Evolutionary conservation across 2,329 filamentous ascomycete genomes (phyloP).

Genomic region (Penicillium sp.): DNA sequence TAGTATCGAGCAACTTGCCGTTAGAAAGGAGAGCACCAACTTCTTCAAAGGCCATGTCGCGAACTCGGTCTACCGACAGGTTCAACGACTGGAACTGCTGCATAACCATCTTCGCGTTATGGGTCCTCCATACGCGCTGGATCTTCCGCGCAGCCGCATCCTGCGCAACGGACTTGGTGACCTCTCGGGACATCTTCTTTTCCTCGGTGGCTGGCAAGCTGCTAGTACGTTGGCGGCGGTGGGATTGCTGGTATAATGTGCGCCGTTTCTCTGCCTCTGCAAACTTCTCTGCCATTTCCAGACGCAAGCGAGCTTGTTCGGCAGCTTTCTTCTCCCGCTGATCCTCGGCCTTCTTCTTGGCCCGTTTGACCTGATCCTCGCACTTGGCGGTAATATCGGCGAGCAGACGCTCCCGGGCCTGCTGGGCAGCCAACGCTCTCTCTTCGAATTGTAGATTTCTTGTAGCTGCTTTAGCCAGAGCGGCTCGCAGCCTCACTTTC

Average conservation of each 20-base stretch:
- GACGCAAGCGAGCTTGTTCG: constrained; percentile 57
- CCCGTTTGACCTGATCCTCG: constrained; percentile 64
- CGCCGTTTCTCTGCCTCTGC: constrained; percentile 63
- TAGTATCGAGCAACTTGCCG: constrained; percentile 53
- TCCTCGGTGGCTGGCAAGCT: constrained; percentile 50
- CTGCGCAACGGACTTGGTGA: constrained; percentile 45
- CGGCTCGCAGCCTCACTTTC: constrained; percentile 63
- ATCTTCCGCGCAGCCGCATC: constrained; percentile 58
- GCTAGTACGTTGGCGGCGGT: constrained; percentile 53
- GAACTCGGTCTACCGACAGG: constrained; percentile 54
- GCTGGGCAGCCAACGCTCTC: constrained; percentile 61
- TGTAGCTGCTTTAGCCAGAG: constrained; percentile 60
- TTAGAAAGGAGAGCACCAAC: constrained; percentile 58
- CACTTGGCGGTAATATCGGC: constrained; percentile 65
- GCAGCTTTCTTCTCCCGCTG: constrained; percentile 64
- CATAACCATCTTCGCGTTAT: constrained; percentile 51
- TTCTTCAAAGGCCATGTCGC: constrained; percentile 58
- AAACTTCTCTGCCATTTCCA: constrained; percentile 65
- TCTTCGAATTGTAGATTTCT: constrained; percentile 60
- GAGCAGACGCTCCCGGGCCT: constrained; percentile 62
- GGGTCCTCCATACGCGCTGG: constrained; percentile 58
- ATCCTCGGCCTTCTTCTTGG: constrained; percentile 67
- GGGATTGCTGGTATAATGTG: constrained; percentile 47
- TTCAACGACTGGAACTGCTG: constrained; percentile 53
- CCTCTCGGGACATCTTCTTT: constrained; percentile 40